Conservation (phyloP, 2,329 filamentous ascomycete genomes). For the Colletotrichum somersetense region DNA sequence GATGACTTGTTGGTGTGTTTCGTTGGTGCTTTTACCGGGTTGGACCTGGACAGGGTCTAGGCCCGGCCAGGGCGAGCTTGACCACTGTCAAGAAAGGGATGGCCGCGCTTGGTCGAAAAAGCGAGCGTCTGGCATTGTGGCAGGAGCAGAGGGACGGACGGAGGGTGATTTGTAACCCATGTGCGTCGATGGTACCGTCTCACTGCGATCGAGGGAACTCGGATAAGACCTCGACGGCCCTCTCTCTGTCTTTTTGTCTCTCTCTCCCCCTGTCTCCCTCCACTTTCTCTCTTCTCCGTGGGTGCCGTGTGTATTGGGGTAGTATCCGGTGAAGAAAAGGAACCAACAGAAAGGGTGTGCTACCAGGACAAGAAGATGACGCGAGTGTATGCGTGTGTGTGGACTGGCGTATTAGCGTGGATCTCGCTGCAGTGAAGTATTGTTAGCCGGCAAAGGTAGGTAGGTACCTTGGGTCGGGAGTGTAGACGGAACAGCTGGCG, state of each 20-base stretch:
- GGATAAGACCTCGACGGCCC: conserved; percentile 7
- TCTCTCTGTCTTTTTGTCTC: not conserved
- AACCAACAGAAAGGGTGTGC: not conserved
- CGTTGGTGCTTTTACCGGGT: conserved; percentile 11
- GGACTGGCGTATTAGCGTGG: conserved; percentile 21
- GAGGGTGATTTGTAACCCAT: not conserved
- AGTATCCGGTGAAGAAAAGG: conserved; percentile 1
- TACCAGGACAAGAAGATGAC: not conserved
- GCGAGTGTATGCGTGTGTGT: not conserved
- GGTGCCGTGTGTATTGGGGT: not conserved
- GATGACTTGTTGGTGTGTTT: conserved; percentile 21
- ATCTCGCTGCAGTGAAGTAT: conserved; percentile 15
- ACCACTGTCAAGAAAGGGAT: conserved; percentile 22
- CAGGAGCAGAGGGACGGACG: not conserved
- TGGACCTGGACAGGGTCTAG: conserved; percentile 15
- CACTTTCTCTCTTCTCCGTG: not conserved
- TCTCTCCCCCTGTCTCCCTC: not conserved
- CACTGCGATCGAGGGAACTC: not conserved
- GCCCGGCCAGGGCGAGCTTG: not conserved
- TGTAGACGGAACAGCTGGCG: not conserved
- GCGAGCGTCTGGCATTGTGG: not conserved
- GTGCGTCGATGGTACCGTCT: not conserved
- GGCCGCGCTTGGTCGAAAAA: not conserved
- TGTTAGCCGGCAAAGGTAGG: conserved; percentile 1
- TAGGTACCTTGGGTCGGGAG: not conserved